Evolutionary conservation across 1,284 basidiomycete species (phyloP), one percentile per base, ranked within the genome.

Genomic region (Lentinula novae-zelandiae): DNA sequence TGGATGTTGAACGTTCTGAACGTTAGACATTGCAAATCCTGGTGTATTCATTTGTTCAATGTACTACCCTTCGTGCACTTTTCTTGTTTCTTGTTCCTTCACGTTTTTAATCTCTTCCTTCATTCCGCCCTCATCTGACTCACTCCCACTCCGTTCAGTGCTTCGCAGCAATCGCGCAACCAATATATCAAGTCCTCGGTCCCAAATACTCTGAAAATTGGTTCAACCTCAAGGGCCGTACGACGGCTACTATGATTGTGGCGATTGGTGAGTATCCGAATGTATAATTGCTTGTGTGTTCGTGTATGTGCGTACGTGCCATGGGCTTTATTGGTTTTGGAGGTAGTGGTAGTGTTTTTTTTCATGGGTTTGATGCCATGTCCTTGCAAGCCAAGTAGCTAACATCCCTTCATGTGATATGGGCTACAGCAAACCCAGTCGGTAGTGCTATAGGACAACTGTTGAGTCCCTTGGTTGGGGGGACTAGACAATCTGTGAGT

Each of bases 201-300:
- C 81, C 82, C 2, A 86, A 82, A 60, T 93, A 87, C 70, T 92
- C 90, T 0, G 88, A 93, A 68, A 78, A 78, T 34, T 93, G 91
- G 91, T 93, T 93, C 66, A 83, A 89, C 64, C 72, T 91, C 49
- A 78, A 81, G 60, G 83, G 86, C 17, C 78, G 90, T 51, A 92
- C 87, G 5, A 92, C 90, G 0, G 89, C 87, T 13, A 93, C 91
- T 1, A 92, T 91, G 89, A 68, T 89, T 34, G 76, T 92, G 58
- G 82, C 89, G n/a, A 80, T 93, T 38, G 78, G 89, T 87, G 63
- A 58, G 74, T 62, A 58, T 49, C 39, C 22, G 22, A 22, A 3
- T 22, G 22, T 22, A 22, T 22, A 3, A 2, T 22, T 22, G 22
- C 22, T 22, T 22, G 22, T 22, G 22, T 22, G 22, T 22, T 22